Evolutionary conservation across 2,329 filamentous ascomycete species (phyloP).

Genomic region (Mycosphaerella arachidis): DNA sequence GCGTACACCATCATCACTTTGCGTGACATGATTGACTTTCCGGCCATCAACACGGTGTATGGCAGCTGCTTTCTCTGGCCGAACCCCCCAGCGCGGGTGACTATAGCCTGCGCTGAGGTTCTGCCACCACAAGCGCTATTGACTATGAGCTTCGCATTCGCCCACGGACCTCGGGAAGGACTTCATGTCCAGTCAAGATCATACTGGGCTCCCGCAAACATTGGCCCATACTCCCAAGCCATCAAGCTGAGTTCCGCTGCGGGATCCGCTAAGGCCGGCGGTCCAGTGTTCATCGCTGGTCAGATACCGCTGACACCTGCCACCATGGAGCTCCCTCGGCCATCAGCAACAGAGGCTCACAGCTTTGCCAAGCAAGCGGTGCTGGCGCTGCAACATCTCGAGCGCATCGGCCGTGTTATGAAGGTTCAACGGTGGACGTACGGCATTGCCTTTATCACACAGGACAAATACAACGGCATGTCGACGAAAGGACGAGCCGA

Average conservation of each 20-base stretch:
- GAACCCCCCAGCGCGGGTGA: slow-evolving; percentile 81
- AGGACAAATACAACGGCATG: slow-evolving; percentile 29
- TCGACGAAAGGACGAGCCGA: slow-evolving; percentile 24
- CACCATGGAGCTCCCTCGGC: slow-evolving; percentile 60
- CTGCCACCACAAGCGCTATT: slow-evolving; percentile 60
- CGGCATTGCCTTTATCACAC: slow-evolving; percentile 68
- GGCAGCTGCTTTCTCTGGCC: slow-evolving; percentile 67
- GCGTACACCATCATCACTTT: slow-evolving; percentile 61
- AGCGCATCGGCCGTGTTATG: slow-evolving; percentile 71
- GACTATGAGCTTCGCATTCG: slow-evolving; percentile 52
- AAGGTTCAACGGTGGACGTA: slow-evolving; percentile 70
- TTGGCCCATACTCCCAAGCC: slow-evolving; percentile 93
- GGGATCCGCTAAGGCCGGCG: slow-evolving; percentile 17
- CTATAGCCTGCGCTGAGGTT: slow-evolving; percentile 67
- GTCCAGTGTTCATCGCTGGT: slow-evolving; percentile 67
- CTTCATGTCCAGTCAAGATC: slow-evolving; percentile 89
- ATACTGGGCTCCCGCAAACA: slow-evolving; percentile 98
- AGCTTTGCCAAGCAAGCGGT: slow-evolving; percentile 52
- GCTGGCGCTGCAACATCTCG: slow-evolving; percentile 82
- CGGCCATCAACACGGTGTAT: slow-evolving; percentile 70
- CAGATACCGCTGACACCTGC: slow-evolving; percentile 85
- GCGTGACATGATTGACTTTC: slow-evolving; percentile 74
- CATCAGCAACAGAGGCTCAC: not conserved
- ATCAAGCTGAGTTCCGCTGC: slow-evolving; percentile 49
- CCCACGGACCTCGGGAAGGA: slow-evolving; percentile 37